Evolutionary conservation across 2,329 filamentous ascomycete genomes (phyloP).

Genomic region (Coniochaeta prunicola): DNA sequence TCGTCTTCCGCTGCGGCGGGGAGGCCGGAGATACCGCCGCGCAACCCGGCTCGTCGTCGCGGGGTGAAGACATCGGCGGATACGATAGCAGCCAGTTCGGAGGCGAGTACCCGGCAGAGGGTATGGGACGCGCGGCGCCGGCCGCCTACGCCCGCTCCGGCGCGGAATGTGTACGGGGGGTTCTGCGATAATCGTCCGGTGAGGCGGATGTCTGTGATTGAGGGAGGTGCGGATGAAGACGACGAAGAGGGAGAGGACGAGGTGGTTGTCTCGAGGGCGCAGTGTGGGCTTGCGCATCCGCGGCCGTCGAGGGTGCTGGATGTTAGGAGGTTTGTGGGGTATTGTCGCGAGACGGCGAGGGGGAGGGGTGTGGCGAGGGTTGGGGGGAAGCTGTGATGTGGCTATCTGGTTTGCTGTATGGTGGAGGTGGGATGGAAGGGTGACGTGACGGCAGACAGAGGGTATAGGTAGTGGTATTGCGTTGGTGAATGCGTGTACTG

Average conservation of each 20-base stretch:
- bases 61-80: not conserved
- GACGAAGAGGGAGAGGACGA: slow-evolving; percentile 3
- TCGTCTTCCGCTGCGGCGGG: no score
- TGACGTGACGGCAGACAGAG: no score
- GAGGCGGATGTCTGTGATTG: not conserved
- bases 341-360: slow-evolving; percentile 5
- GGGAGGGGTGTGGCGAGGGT: not conserved
- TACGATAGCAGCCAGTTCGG: no score
- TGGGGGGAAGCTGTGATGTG: slow-evolving; percentile 1
- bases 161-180: not conserved
- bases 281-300: slow-evolving; percentile 19
- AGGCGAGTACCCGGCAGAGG: not conserved
- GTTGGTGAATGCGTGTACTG: no score
- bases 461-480: no score
- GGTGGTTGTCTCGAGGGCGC: slow-evolving; percentile 12
- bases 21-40: not conserved
- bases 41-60: not conserved
- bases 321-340: slow-evolving; percentile 12
- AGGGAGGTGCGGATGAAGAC: not conserved
- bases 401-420: slow-evolving; percentile 6
- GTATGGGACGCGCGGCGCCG: not conserved
- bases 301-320: slow-evolving; percentile 18
- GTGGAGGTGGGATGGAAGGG: no score
- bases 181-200: not conserved
- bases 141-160: not conserved